Percentiles rank a stretch among this genome's conserved stretches.
phyloP scores from a whole-genome alignment of 192 early-diverging fungal species.

The Coemansia sp. region DNA sequence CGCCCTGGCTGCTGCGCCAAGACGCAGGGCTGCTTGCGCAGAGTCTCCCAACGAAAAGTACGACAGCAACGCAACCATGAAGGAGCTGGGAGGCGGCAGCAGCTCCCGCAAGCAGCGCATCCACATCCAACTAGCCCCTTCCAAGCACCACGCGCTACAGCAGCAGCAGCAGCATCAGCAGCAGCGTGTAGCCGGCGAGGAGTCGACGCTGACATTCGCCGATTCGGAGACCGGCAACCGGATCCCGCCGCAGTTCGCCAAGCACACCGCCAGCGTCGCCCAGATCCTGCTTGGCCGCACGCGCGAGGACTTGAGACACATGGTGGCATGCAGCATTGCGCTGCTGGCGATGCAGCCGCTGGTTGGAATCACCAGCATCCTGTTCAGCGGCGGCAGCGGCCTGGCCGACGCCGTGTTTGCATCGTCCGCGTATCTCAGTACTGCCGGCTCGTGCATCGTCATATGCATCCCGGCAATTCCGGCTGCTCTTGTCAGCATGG shows the following conservation, averaged over 20 bases:
- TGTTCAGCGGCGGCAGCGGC: constrained; percentile 62
- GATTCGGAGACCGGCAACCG: not conserved
- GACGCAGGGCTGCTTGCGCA: not conserved
- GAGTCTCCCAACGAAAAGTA: not conserved
- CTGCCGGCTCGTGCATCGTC: constrained; percentile 53
- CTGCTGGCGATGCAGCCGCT: constrained; percentile 70
- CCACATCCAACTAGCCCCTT: too few relatives aligned
- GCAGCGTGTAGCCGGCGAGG: not conserved
- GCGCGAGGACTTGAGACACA: constrained; percentile 43
- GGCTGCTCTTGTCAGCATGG: constrained; percentile 60
- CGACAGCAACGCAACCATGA: constrained; percentile 27
- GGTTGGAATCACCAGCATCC: constrained; percentile 67
- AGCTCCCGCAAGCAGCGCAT: not conserved
- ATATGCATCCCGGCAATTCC: constrained; percentile 62
- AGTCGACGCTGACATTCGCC: constrained; percentile 17
- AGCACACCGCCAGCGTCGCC: constrained; percentile 13
- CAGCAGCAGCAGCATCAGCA: not conserved
- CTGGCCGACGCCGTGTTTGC: constrained; percentile 60
- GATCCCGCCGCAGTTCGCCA: constrained; percentile 4
- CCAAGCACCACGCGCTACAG: not conserved
- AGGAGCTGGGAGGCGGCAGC: not conserved
- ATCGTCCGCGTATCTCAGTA: constrained; percentile 44
- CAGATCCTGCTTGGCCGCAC: constrained; percentile 37
- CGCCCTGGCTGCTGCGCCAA: not conserved
- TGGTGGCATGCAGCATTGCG: constrained; percentile 55